Percentiles rank a stretch among this genome's conserved stretches.
Conservation (phyloP, 306 rosid species). For the Abrus precatorius region DNA sequence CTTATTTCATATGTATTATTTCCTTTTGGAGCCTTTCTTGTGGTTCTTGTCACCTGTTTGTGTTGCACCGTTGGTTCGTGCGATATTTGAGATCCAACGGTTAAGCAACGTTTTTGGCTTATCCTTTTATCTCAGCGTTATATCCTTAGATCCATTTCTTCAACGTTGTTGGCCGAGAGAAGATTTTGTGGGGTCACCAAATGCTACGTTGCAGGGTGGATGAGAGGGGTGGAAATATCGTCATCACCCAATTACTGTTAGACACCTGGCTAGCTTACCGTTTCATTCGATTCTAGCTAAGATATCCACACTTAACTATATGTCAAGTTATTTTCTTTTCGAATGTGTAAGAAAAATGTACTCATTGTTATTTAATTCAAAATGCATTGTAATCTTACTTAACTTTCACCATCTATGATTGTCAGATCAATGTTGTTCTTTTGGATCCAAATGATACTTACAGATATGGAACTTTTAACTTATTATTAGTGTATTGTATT, state of each 20-base stretch:
- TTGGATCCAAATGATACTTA: too few relatives aligned
- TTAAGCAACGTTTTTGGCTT: constrained; percentile 54
- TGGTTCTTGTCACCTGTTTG: constrained; percentile 57
- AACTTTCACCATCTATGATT: too few relatives aligned
- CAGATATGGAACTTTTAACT: too few relatives aligned
- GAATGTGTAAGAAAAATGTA: too few relatives aligned
- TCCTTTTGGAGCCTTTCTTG: constrained; percentile 54
- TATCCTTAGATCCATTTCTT: constrained; percentile 69
- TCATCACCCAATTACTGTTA: constrained; percentile 50
- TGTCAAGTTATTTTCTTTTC: too few relatives aligned
- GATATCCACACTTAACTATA: not conserved
- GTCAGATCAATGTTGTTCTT: too few relatives aligned
- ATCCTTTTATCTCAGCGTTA: constrained; percentile 76
- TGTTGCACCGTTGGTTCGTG: constrained; percentile 55
- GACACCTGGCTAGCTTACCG: constrained; percentile 59
- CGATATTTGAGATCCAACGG: constrained; percentile 69
- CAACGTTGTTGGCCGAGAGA: constrained; percentile 59
- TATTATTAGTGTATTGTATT: too few relatives aligned
- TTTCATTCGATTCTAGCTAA: constrained; percentile 12
- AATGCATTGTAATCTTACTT: too few relatives aligned
- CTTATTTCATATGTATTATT: constrained; percentile 59
- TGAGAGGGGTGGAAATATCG: constrained; percentile 35
- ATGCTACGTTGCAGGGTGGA: constrained; percentile 38
- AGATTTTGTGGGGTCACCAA: constrained; percentile 62
- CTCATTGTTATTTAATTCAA: too few relatives aligned